phyloP scores from a whole-genome alignment of 2,329 filamentous ascomycete genomes.

The Aspergillus sp. region DNA sequence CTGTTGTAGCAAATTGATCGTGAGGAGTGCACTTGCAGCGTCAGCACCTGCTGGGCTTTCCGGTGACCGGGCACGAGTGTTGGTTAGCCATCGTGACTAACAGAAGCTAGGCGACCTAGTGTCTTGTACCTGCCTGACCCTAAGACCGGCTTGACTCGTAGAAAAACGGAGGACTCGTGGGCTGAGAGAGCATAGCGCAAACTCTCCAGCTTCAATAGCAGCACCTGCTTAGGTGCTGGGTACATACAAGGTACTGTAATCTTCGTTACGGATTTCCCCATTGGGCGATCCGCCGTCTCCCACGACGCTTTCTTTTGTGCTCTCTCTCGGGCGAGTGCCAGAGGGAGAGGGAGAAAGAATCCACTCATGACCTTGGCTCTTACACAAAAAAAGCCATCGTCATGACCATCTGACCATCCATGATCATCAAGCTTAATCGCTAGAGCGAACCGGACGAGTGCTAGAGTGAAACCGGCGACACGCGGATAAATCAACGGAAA shows the following conservation, averaged over 20 bases:
- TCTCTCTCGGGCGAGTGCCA: background rate
- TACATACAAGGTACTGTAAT: slow-evolving; percentile 1
- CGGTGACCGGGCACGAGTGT: background rate
- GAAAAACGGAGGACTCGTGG: background rate
- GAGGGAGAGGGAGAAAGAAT: background rate
- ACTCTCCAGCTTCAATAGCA: background rate
- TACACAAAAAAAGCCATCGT: background rate
- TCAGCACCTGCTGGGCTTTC: background rate
- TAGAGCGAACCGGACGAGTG: background rate
- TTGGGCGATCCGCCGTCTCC: slow-evolving; percentile 11
- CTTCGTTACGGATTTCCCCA: slow-evolving; percentile 16
- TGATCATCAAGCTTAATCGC: slow-evolving; percentile 16
- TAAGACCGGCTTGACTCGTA: background rate
- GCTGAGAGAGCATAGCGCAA: background rate
- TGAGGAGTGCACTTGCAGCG: background rate
- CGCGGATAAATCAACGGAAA: background rate
- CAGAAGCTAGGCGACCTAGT: background rate
- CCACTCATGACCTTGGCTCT: background rate
- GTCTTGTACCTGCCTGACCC: background rate
- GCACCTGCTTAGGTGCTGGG: background rate
- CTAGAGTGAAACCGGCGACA: background rate
- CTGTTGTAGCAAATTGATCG: background rate
- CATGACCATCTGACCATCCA: slow-evolving; percentile 4
- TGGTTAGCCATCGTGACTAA: background rate
- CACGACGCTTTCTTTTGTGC: too few species aligned